Conservation (phyloP, 345 rosid species). For the Salix suchowensis region DNA sequence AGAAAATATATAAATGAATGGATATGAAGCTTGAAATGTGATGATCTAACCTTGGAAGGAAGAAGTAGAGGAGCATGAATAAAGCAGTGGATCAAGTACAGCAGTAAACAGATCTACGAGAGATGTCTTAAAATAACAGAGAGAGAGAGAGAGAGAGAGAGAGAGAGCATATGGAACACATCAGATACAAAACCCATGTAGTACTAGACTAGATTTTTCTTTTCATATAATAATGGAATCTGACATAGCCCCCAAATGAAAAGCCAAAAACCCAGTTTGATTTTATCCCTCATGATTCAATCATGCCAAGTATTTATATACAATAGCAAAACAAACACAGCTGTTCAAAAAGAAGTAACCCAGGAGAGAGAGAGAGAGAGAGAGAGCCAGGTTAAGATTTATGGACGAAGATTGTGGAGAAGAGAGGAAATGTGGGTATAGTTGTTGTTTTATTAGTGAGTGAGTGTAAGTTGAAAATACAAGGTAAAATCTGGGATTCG, state of each 20-base stretch:
- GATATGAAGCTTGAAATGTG: slow-evolving; percentile 24
- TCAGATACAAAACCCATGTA: slow-evolving; percentile 47
- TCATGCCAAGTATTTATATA: slow-evolving; percentile 29
- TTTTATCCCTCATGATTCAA: slow-evolving; percentile 35
- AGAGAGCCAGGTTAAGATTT: slow-evolving; percentile 5
- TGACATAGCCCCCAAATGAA: slow-evolving; percentile 54
- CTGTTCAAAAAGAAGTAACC: neutral
- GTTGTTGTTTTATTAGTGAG: neutral
- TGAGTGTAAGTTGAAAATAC: neutral
- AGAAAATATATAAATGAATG: slow-evolving; percentile 17
- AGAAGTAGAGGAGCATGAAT: slow-evolving; percentile 34
- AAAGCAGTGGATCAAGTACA: slow-evolving; percentile 55
- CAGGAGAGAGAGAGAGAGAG: neutral
- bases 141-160: too few relatives aligned
- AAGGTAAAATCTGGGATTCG: slow-evolving; percentile 40
- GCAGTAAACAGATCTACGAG: slow-evolving; percentile 61
- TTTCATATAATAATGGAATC: slow-evolving; percentile 35
- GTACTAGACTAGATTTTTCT: slow-evolving; percentile 20
- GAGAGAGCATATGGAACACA: slow-evolving; percentile 46
- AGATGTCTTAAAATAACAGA: slow-evolving; percentile 23
- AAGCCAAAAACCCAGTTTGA: slow-evolving; percentile 35
- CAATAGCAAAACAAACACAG: neutral
- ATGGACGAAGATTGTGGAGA: slow-evolving; percentile 7
- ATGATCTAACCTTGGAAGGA: slow-evolving; percentile 65
- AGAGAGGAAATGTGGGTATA: slow-evolving; percentile 20